A percentile compares a stretch with the other conserved stretches of the same genome.
Conservation (phyloP, 495 filamentous ascomycete genomes). For the Penicillium egyptiacum region DNA sequence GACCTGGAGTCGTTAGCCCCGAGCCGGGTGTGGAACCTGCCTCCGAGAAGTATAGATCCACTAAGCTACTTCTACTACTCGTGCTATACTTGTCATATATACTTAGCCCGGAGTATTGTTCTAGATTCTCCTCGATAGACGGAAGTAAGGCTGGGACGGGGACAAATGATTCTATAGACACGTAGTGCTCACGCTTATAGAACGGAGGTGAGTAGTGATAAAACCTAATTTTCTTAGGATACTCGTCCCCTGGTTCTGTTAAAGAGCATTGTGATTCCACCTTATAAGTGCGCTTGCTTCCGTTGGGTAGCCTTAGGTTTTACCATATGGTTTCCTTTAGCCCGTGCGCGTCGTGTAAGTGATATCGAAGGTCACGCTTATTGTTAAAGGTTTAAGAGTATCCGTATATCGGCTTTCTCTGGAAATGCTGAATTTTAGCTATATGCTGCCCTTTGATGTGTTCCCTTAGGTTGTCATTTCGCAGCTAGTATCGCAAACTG, state of each 20-base stretch:
- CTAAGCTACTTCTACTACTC: background rate
- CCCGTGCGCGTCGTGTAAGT: background rate
- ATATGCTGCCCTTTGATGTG: slow-evolving; percentile 10
- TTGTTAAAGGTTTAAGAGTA: background rate
- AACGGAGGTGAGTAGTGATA: background rate
- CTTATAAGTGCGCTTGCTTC: slow-evolving; percentile 3
- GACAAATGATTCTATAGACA: background rate
- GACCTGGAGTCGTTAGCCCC: slow-evolving; percentile 2
- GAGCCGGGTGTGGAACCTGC: background rate
- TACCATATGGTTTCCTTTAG: slow-evolving; percentile 5
- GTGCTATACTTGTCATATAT: background rate
- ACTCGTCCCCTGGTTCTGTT: background rate
- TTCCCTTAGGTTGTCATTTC: slow-evolving; percentile 12
- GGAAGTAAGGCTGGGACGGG: background rate
- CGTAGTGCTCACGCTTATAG: background rate
- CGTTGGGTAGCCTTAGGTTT: slow-evolving; percentile 1
- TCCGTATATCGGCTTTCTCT: background rate
- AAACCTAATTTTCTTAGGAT: background rate
- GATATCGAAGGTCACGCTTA: slow-evolving; percentile 1
- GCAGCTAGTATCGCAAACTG: slow-evolving; percentile 5
- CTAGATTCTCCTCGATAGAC: background rate
- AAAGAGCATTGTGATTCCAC: background rate
- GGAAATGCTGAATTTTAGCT: background rate
- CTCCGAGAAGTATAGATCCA: background rate
- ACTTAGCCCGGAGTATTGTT: background rate